Evolutionary conservation across 805 yeast genomes (phyloP), one percentile per base, ranked within the genome.

Genomic region (Helenozyma baotianmanensis): DNA sequence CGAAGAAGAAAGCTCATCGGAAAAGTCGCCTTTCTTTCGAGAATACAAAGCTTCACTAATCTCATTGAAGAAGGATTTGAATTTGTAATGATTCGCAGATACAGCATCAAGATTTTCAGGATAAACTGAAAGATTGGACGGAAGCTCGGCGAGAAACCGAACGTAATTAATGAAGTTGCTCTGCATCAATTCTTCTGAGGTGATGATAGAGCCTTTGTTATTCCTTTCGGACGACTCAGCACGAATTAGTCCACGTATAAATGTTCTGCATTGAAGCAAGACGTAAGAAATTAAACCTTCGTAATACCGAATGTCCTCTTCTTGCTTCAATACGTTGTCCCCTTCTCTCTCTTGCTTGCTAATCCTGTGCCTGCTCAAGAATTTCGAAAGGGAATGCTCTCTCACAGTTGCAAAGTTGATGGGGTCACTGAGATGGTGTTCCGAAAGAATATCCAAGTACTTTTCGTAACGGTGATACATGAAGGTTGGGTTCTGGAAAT

Each of bases 111-210:
- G 39, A 9, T 42, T 32, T 6, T 45, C 42, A 7, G 35, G 27
- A 14, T 39, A 45, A 4, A 32, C 25, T 2, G 38, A 27, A 4
- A 40, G 22, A 9, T 42, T 35, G 6, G 23, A 32, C 1, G 70
- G 71, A 19, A 66, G 43, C 13, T 36, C 40, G n/a, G 64, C 29
- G 9, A 66, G 36, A 35, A 45, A 62, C 14, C 69, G 41, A 11
- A 64, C 42, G 34, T 64, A 64, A 34, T 64, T 65, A 10, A 59
- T 48, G 36, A 63, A 54, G 29, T 64, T 64, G 4, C 59, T 40
- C 38, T 64, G 70, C 16, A 63, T 42, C n/a, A 65, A 37, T 32
- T 64, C 70, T 40, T 65, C 71, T 28, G 47, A 40, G 23, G 47
- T 41, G 21, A 39, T 24, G 3, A 48, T 30, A 2, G 42, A 32